Base-by-base conservation (phyloP, 106 monocot species). In the Allium sativum region DNA sequence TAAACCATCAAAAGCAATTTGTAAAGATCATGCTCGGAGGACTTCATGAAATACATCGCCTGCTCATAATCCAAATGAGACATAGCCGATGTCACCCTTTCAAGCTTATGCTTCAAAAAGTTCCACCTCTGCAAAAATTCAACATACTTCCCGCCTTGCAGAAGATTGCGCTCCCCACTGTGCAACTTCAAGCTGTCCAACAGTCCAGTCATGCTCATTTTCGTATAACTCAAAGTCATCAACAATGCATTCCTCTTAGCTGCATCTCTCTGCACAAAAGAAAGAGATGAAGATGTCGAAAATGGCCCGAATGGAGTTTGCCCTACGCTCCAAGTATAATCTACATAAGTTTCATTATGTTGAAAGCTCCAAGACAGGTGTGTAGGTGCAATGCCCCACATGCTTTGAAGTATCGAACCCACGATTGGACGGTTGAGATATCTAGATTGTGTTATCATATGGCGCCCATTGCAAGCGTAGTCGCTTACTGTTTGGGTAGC, bases 281-380 rank as follows among this genome's bases (percentile, higher is more conserved):
- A 96, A 41, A 96, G 66, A 12, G 95, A 81, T 6, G 64, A 58
- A 46, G 79, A 75, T 20, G 84, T 84, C 1, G 87, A 68, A 68
- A 96, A 96, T 19, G 95, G 95, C 0, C 95, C 95, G 60, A 96
- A 96, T 14, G 95, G 95, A 41, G 90, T 90, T 61, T 87, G 95
- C 18, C 95, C 95, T 22, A 82, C 77, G 65, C 90, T 90, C 90
- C 90, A 96, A 22, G 90, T 96, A 59, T 96, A 96, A 63, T 96
- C 95, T 0, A 91, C 84, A 10, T 84, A 21, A 2, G 87, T 84
- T 31, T 22, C 55, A 56, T 91, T 91, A 44, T 91, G 95, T 75
- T 75, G 77, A 0, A 77, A 80, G 68, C 87, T 96, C 86, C 84
- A 96, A 12, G 82, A 82, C 8, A 87, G 65, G 61, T 96, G 95